Evolutionary conservation across 2,329 filamentous ascomycete genomes (phyloP).

Genomic region (Pseudofabraea citricarpa): DNA sequence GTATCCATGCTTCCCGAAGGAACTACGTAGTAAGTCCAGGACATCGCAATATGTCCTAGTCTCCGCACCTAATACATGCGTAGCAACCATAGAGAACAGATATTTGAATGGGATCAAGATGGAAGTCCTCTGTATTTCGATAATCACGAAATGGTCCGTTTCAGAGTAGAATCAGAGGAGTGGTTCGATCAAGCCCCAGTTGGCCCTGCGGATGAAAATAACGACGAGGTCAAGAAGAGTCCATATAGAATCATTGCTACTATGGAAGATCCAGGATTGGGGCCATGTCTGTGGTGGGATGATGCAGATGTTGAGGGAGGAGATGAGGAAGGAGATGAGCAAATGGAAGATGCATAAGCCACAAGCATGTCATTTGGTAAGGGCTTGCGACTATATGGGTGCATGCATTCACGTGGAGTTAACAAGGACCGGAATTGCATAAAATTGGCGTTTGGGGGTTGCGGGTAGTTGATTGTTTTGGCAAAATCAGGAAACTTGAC

Average conservation of each 20-base stretch:
- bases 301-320: slow-evolving; percentile 15
- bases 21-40: slow-evolving; percentile 63
- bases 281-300: slow-evolving; percentile 63
- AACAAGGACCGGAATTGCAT: no score
- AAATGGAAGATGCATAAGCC: background rate
- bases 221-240: slow-evolving; percentile 53
- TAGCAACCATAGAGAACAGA: slow-evolving; percentile 68
- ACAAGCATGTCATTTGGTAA: no score
- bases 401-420: no score
- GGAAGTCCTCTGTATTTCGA: slow-evolving; percentile 79
- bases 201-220: slow-evolving; percentile 57
- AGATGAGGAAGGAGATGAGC: slow-evolving; percentile 12
- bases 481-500: no score
- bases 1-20: slow-evolving; percentile 68
- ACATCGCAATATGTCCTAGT: slow-evolving; percentile 4
- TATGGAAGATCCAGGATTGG: slow-evolving; percentile 59
- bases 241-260: slow-evolving; percentile 66
- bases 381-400: no score
- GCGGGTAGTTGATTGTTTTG: no score
- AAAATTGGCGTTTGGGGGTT: no score
- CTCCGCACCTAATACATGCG: slow-evolving; percentile 1
- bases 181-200: slow-evolving; percentile 86
- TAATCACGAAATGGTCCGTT: slow-evolving; percentile 80
- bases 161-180: slow-evolving; percentile 79
- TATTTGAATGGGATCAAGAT: slow-evolving; percentile 80